A percentile compares a stretch with the other conserved stretches of the same genome.
phyloP scores from a whole-genome alignment of 1,284 basidiomycete genomes.

The Cryptococcus hybrid region DNA sequence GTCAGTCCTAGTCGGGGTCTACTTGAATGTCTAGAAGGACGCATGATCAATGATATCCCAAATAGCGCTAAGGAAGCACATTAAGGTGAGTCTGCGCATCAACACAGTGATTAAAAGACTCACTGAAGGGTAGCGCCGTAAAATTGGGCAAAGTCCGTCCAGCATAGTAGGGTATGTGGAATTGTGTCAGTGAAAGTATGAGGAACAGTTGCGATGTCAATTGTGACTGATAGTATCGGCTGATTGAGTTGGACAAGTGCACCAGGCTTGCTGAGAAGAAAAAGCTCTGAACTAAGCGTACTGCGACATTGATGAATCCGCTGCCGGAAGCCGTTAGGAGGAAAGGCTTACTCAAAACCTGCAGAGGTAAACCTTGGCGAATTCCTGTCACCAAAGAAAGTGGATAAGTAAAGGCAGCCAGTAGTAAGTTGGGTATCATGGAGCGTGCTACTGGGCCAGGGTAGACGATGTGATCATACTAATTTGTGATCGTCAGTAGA shows the following conservation, averaged over 20 bases:
- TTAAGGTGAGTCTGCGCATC: conserved; percentile 49
- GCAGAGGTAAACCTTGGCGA: conserved; percentile 58
- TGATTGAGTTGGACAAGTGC: not conserved
- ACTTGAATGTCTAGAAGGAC: conserved; percentile 11
- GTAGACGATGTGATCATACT: conserved; percentile 90
- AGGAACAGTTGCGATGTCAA: conserved; percentile 43
- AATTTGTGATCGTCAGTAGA: not conserved
- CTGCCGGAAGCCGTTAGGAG: conserved; percentile 1
- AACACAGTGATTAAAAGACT: conserved; percentile 20
- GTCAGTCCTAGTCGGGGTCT: conserved; percentile 43
- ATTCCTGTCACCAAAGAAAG: conserved; percentile 52
- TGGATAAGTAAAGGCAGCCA: conserved; percentile 50
- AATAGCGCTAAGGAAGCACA: conserved; percentile 4
- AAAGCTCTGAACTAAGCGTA: conserved; percentile 57
- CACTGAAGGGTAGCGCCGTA: conserved; percentile 79
- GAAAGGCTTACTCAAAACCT: conserved; percentile 47
- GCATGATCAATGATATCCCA: conserved; percentile 21
- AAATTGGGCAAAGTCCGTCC: conserved; percentile 92
- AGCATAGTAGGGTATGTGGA: conserved; percentile 91
- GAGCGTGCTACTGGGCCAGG: conserved; percentile 71
- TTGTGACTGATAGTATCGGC: not conserved
- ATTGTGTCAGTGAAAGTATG: conserved; percentile 68
- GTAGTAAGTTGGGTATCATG: conserved; percentile 58
- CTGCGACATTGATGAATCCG: conserved; percentile 64
- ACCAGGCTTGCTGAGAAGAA: conserved; percentile 53